These are phyloP conservation scores for Fusarium avenaceum DNA, from an alignment of 2,329 filamentous ascomycete genomes.

Conservation along the genomic window DNA sequence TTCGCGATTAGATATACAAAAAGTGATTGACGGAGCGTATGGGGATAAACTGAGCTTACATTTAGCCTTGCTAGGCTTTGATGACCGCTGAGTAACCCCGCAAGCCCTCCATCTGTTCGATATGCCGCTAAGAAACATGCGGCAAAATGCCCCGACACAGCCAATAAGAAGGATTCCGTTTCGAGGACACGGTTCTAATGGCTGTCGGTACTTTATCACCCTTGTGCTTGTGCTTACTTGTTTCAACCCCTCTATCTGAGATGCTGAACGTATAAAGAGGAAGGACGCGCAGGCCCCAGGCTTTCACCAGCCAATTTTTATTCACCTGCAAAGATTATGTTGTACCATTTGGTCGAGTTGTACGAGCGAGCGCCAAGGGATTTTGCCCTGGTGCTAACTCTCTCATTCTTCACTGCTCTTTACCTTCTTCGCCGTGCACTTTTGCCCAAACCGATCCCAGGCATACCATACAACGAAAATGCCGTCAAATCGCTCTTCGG, in stretches of 20 bases:
- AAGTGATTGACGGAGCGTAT: no score
- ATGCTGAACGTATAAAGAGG: not conserved
- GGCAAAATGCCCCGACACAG: no score
- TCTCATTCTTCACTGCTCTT: not conserved
- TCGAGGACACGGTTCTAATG: not conserved
- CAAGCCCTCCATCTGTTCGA: not conserved
- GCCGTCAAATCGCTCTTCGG: conserved; percentile 32
- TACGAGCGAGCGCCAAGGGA: conserved; percentile 2
- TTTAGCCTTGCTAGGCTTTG: no score
- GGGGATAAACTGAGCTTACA: no score
- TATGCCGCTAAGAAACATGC: no score
- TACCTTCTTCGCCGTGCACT: conserved; percentile 10
- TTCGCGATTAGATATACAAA: no score
- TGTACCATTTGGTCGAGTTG: not conserved
- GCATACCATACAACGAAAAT: conserved; percentile 32
- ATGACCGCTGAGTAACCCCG: conserved; percentile 8
- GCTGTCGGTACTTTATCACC: not conserved
- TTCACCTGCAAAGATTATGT: not conserved
- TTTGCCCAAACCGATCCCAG: conserved; percentile 32
- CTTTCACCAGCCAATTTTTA: not conserved
- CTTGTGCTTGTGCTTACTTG: not conserved
- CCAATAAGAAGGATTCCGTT: no score
- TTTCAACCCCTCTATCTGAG: not conserved
- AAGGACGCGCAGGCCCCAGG: not conserved
- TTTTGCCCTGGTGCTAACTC: not conserved